A percentile compares a stretch with the other conserved stretches of the same genome.
phyloP scores from a whole-genome alignment of 805 yeast species.

The Henningerozyma blattae region DNA sequence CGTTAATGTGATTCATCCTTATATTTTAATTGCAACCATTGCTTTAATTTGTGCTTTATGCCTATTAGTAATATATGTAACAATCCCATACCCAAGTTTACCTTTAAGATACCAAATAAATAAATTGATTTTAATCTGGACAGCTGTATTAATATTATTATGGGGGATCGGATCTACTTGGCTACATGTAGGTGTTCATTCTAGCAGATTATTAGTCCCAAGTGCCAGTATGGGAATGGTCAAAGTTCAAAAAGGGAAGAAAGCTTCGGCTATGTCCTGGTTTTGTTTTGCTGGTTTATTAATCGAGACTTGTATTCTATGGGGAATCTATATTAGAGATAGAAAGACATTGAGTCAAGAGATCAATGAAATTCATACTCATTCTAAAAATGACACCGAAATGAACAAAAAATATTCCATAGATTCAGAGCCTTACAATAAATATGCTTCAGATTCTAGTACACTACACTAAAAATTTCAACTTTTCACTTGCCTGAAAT shows the following conservation, averaged over 20 bases:
- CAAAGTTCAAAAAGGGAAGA: slow-evolving; percentile 31
- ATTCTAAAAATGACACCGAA: too few relatives aligned
- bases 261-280: slow-evolving; percentile 54
- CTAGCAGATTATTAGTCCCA: slow-evolving; percentile 33
- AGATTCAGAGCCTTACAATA: background rate
- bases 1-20: slow-evolving; percentile 40
- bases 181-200: slow-evolving; percentile 42
- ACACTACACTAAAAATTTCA: slow-evolving; percentile 1
- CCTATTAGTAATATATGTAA: slow-evolving; percentile 30
- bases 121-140: slow-evolving; percentile 21
- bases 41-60: slow-evolving; percentile 32
- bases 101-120: slow-evolving; percentile 28
- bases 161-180: slow-evolving; percentile 63
- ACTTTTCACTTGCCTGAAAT: too few relatives aligned
- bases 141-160: slow-evolving; percentile 29
- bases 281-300: slow-evolving; percentile 38
- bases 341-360: slow-evolving; percentile 12
- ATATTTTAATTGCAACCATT: slow-evolving; percentile 37
- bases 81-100: slow-evolving; percentile 34
- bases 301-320: slow-evolving; percentile 29
- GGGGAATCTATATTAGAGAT: slow-evolving; percentile 27
- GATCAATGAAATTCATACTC: slow-evolving; percentile 8
- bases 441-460: slow-evolving; percentile 4
- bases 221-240: slow-evolving; percentile 40
- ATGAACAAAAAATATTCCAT: slow-evolving; percentile 2